Base-by-base conservation (phyloP, 139 green algal genomes). In the Chlorella sorokiniana region DNA sequence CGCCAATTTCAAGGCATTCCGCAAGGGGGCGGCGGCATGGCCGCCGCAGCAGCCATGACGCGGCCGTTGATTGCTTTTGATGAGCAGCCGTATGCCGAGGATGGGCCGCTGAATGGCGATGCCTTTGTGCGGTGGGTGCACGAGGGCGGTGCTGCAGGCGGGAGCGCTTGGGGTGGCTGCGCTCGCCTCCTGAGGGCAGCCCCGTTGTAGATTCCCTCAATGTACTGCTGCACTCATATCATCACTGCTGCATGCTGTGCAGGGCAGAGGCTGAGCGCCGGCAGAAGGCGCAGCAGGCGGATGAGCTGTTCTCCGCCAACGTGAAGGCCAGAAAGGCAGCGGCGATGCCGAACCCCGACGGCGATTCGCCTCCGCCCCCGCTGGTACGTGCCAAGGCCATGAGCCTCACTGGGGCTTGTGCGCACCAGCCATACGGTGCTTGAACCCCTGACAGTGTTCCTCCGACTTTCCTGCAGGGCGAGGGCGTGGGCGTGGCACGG, bases 251-350 rank as follows among this genome's bases (percentile, higher is more conserved):
- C n/a, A 40, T 5, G 2, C 4, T 25, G 0, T 80, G 56, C 59
- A 84, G 79, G 79, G 70, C 70, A 2, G 79, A 84, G 79, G n/a
- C 44, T 25, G 69, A 84, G 44, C 40, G 40, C 7, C 69, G 67
- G 29, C 38, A 33, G 42, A 69, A 38, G 33, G 37, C 16, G 14
- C 52, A 51, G 69, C n/a, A 33, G 42, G 79, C 79, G 0, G 79
- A 84, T 25, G 79, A 84, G 27, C 79, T 84, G 23, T 84, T 84
- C 35, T 25, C 79, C 2, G 79, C 79, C 31, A 84, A 84, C 4
- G 25, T 84, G 3, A 84, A 84, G n/a, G 59, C 79, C 11, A 37
- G 56, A 18, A 80, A 80, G 45, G 59, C 61, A 41, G 41, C 52
- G 18, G 42, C 45, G 37, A 42, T 82, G 44, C 63, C 77, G 3